Percentiles rank a stretch among this genome's conserved stretches.
phyloP scores from a whole-genome alignment of 257 asterid genomes.

The Nicotiana attenuata region DNA sequence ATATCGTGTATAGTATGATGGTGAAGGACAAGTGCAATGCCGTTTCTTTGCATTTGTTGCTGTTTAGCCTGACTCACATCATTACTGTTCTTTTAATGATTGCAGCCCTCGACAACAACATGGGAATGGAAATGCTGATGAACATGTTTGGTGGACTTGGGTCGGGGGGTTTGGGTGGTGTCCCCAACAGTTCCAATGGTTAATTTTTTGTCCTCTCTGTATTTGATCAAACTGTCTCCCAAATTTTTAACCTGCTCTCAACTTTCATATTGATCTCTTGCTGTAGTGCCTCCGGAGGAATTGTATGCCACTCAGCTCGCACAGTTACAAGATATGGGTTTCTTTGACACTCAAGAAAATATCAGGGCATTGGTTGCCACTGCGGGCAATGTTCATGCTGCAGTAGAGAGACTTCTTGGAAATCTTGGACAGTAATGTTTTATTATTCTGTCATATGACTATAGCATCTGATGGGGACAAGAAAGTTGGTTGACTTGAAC shows the following conservation, averaged over 20 bases:
- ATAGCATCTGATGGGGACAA: slow-evolving; percentile 13
- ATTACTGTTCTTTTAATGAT: not conserved
- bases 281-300: slow-evolving; percentile 47
- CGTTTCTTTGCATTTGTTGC: not conserved
- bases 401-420: slow-evolving; percentile 45
- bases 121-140: slow-evolving; percentile 41
- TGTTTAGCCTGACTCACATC: slow-evolving; percentile 6
- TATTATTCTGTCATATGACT: slow-evolving; percentile 8
- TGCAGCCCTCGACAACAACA: slow-evolving; percentile 16
- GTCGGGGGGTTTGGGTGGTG: slow-evolving; percentile 31
- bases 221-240: not conserved
- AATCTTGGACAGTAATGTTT: slow-evolving; percentile 28
- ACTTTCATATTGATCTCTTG: not conserved
- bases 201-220: not conserved
- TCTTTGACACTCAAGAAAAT: slow-evolving; percentile 47
- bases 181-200: slow-evolving; percentile 35
- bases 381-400: slow-evolving; percentile 54
- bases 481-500: slow-evolving; percentile 9
- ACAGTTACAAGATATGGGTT: slow-evolving; percentile 50
- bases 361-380: slow-evolving; percentile 38
- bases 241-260: not conserved
- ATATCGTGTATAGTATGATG: not conserved
- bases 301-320: slow-evolving; percentile 39
- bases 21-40: not conserved
- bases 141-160: slow-evolving; percentile 50